Evolutionary conservation across 2,329 filamentous ascomycete species (phyloP).

Genomic region (Monilinia fructicola): DNA sequence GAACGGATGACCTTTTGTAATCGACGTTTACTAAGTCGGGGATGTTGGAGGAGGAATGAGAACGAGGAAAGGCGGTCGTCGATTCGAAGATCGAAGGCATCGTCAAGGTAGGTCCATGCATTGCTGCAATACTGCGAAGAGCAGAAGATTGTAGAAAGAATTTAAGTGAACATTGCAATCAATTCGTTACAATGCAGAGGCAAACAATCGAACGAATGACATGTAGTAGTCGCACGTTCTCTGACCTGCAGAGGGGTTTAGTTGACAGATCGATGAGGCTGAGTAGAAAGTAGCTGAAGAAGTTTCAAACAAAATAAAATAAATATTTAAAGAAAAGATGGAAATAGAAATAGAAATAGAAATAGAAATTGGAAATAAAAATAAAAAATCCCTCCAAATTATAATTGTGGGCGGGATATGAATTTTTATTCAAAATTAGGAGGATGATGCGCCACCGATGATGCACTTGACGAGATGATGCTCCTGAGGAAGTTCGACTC

Average conservation of each 20-base stretch:
- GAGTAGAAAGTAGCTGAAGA: slow-evolving; percentile 1
- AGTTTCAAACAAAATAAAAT: background rate
- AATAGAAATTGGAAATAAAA: background rate
- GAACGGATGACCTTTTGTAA: slow-evolving; percentile 30
- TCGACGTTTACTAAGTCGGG: slow-evolving; percentile 36
- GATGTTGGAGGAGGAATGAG: slow-evolving; percentile 40
- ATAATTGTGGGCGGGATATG: background rate
- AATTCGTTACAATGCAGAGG: slow-evolving; percentile 10
- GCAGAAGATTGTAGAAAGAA: slow-evolving; percentile 20
- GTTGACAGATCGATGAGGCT: slow-evolving; percentile 19
- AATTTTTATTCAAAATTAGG: background rate
- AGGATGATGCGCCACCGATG: too few relatives aligned
- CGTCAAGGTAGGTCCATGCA: slow-evolving; percentile 38
- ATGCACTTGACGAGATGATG: too few relatives aligned
- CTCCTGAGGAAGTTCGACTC: background rate
- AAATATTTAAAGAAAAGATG: too few relatives aligned
- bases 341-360: too few relatives aligned
- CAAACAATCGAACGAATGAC: slow-evolving; percentile 15
- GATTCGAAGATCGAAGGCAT: slow-evolving; percentile 38
- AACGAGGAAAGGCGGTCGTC: slow-evolving; percentile 37
- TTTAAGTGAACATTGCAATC: slow-evolving; percentile 24
- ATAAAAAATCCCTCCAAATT: background rate
- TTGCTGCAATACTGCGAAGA: slow-evolving; percentile 32
- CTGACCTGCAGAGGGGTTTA: slow-evolving; percentile 21
- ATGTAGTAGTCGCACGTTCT: slow-evolving; percentile 10